phyloP scores from a whole-genome alignment of 306 rosid species.

The Echinosophora koreensis region DNA sequence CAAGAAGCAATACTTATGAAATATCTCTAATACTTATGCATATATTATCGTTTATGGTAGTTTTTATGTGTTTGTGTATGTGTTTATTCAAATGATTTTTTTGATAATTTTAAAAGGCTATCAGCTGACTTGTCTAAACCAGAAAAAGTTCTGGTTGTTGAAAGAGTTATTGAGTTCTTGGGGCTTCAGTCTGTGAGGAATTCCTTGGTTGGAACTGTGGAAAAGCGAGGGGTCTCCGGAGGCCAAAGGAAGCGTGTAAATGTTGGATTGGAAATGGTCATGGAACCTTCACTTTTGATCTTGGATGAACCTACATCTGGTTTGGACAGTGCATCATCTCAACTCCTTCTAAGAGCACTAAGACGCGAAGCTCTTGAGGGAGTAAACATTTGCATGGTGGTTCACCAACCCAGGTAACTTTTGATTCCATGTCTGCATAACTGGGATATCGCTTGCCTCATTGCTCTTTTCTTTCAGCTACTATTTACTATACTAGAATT shows the following conservation, averaged over 20 bases:
- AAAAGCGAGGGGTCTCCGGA: slow-evolving; percentile 96
- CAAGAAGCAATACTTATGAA: slow-evolving; percentile 2
- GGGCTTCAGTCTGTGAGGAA: slow-evolving; percentile 92
- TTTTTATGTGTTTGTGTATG: slow-evolving; percentile 18
- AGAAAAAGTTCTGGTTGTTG: slow-evolving; percentile 87
- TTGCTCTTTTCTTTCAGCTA: not conserved
- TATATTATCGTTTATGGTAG: slow-evolving; percentile 27
- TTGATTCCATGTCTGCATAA: slow-evolving; percentile 30
- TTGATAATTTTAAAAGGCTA: slow-evolving; percentile 61
- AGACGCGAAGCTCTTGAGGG: slow-evolving; percentile 98
- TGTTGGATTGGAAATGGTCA: slow-evolving; percentile 98
- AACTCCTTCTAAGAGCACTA: slow-evolving; percentile 89
- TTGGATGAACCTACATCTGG: slow-evolving; percentile 99
- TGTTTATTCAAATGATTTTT: slow-evolving; percentile 39
- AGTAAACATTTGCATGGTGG: slow-evolving; percentile 95
- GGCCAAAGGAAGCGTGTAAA: slow-evolving; percentile 98
- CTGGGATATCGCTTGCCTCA: slow-evolving; percentile 20
- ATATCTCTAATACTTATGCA: slow-evolving; percentile 18
- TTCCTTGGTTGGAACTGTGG: slow-evolving; percentile 92
- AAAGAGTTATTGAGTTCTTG: slow-evolving; percentile 87
- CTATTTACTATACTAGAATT: slow-evolving; percentile 4
- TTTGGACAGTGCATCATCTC: slow-evolving; percentile 98
- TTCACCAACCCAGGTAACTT: slow-evolving; percentile 97
- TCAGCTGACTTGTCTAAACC: slow-evolving; percentile 74
- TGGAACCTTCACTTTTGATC: slow-evolving; percentile 97